phyloP scores from a whole-genome alignment of 2,329 filamentous ascomycete species.

The Macrophomina tecta region DNA sequence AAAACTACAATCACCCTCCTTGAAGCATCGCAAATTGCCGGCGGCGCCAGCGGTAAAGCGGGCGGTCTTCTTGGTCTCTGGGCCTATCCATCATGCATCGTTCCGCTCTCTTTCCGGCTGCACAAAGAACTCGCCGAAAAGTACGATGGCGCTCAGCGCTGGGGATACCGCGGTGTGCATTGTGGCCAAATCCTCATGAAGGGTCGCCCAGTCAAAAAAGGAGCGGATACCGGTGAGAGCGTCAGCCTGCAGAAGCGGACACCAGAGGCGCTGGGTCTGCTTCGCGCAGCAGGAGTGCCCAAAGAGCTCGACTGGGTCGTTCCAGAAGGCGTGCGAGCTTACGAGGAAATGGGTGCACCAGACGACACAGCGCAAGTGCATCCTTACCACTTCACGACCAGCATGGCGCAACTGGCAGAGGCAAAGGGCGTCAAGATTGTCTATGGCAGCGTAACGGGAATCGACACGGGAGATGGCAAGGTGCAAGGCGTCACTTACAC shows the following conservation, averaged over 20 bases:
- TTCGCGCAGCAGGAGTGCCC: constrained; percentile 69
- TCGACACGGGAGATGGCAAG: constrained; percentile 55
- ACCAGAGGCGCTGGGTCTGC: constrained; percentile 55
- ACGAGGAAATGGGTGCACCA: constrained; percentile 82
- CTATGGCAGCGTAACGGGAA: constrained; percentile 71
- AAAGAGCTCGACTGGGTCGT: constrained; percentile 85
- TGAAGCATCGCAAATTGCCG: constrained; percentile 83
- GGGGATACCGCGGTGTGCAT: constrained; percentile 83
- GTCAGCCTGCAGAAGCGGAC: constrained; percentile 63
- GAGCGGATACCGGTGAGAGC: constrained; percentile 38
- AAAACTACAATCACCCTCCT: constrained; percentile 83
- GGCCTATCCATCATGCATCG: constrained; percentile 86
- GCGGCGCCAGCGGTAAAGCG: constrained; percentile 94
- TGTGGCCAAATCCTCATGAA: constrained; percentile 70
- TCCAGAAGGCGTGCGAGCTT: constrained; percentile 67
- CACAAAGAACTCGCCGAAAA: constrained; percentile 85
- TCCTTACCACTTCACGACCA: constrained; percentile 85
- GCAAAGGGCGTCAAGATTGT: constrained; percentile 65
- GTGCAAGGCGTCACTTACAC: constrained; percentile 70
- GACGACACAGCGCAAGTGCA: constrained; percentile 92
- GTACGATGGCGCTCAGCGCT: constrained; percentile 76
- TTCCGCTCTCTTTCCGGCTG: constrained; percentile 82
- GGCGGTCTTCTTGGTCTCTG: constrained; percentile 88
- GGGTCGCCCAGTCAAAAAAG: constrained; percentile 48
- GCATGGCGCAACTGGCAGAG: constrained; percentile 77